Conservation (phyloP, 2,329 filamentous ascomycete species). For the Ophiocordyceps polyrhachis-furcata region DNA sequence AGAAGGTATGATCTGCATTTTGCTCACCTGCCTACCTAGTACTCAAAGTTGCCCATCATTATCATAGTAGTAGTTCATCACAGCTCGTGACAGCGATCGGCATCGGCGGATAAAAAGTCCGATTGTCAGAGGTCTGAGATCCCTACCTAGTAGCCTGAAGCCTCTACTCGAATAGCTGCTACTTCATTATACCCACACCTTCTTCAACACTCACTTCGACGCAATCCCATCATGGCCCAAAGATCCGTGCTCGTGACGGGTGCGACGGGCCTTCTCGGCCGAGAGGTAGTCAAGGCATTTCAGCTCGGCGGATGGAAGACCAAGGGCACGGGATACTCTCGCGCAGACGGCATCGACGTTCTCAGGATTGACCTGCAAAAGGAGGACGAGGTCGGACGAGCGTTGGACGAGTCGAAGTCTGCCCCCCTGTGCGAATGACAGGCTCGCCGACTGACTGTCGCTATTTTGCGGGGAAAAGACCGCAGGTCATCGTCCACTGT, state of each 20-base stretch:
- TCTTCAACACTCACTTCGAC: background rate
- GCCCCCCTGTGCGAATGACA: constrained; percentile 7
- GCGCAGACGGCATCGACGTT: constrained; percentile 51
- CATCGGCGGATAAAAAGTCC: background rate
- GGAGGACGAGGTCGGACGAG: constrained; percentile 24
- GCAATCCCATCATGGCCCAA: constrained; percentile 6
- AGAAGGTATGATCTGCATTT: too few relatives aligned
- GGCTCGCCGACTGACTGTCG: background rate
- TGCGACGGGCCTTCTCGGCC: constrained; percentile 66
- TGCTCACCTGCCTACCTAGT: too few relatives aligned
- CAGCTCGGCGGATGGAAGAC: constrained; percentile 41
- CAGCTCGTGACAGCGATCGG: background rate
- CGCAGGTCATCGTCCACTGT: constrained; percentile 69
- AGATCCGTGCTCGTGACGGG: constrained; percentile 57
- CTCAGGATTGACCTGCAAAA: constrained; percentile 38
- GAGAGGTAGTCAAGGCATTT: constrained; percentile 59
- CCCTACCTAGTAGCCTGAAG: too few relatives aligned
- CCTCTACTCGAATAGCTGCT: too few relatives aligned
- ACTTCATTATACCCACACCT: too few relatives aligned
- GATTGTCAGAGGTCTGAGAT: background rate
- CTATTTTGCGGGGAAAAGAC: constrained; percentile 25
- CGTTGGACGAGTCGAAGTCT: constrained; percentile 36
- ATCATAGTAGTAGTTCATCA: too few relatives aligned
- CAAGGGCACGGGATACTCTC: constrained; percentile 54
- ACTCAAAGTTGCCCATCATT: too few relatives aligned